These are phyloP conservation scores for Cyclotella baltica DNA, from an alignment of 108 stramenopile genomes.

Conservation along the genomic window DNA sequence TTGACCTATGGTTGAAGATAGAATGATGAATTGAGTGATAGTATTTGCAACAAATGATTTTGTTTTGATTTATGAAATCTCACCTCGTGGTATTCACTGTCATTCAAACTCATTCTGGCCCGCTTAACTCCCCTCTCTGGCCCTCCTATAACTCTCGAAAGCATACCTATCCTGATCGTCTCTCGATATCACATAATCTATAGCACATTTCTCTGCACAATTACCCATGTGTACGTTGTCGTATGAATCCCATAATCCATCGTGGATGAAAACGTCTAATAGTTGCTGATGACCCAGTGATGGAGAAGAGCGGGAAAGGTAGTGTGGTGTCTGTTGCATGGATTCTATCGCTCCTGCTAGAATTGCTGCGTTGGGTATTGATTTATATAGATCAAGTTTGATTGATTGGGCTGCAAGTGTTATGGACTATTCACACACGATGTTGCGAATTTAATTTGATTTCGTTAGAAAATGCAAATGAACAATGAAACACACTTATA, in stretches of 20 bases:
- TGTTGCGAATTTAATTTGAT: too few species aligned
- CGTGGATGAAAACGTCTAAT: constrained; percentile 88
- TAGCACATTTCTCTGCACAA: constrained; percentile 94
- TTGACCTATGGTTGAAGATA: too few species aligned
- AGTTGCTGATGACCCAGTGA: constrained; percentile 76
- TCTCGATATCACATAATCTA: constrained; percentile 73
- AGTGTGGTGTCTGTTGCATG: constrained; percentile 97
- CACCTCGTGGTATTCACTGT: constrained; percentile 97
- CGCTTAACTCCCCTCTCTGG: constrained; percentile 70
- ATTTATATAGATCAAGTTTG: constrained; percentile 30
- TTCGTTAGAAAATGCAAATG: too few species aligned
- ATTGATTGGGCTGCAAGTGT: constrained; percentile 86
- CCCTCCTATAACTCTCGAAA: constrained; percentile 83
- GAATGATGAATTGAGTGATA: too few species aligned
- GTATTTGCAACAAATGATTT: too few species aligned
- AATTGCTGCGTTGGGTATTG: constrained; percentile 55
- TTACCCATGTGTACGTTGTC: constrained; percentile 96
- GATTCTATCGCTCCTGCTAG: constrained; percentile 96
- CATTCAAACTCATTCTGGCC: constrained; percentile 77
- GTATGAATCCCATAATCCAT: constrained; percentile 97
- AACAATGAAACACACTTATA: too few species aligned
- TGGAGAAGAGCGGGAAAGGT: constrained; percentile 81
- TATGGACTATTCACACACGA: constrained; percentile 60
- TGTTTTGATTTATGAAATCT: too few species aligned
- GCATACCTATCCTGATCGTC: constrained; percentile 96